phyloP scores from a whole-genome alignment of 192 early-diverging fungal genomes.

The Allomyces javanicus region DNA sequence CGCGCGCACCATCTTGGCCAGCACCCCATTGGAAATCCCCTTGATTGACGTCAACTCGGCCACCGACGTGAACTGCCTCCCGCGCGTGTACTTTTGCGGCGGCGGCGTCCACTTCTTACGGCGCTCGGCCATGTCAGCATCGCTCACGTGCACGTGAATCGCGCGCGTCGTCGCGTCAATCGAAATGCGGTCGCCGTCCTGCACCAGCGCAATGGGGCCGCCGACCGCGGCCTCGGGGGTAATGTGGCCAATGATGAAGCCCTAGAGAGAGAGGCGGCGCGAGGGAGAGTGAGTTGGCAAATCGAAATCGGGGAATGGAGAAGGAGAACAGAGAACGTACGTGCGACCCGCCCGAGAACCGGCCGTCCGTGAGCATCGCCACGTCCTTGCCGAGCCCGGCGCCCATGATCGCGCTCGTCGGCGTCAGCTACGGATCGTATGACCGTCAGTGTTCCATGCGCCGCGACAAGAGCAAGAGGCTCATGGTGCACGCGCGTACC shows the following conservation, averaged over 20 bases:
- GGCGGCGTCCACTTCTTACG: constrained; percentile 56
- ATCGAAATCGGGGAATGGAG: neutral
- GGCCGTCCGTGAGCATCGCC: constrained; percentile 90
- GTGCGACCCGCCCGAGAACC: constrained; percentile 96
- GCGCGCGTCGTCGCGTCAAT: constrained; percentile 68
- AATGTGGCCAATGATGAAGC: constrained; percentile 98
- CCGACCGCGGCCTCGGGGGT: constrained; percentile 94
- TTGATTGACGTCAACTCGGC: too few species aligned
- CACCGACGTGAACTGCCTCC: too few species aligned
- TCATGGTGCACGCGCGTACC: constrained; percentile 23
- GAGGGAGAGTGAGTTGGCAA: neutral
- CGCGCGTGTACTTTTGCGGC: constrained; percentile 65
- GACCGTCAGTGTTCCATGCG: neutral
- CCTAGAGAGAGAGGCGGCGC: constrained; percentile 16
- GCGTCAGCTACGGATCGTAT: constrained; percentile 34
- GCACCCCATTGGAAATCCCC: too few species aligned
- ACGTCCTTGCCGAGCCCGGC: constrained; percentile 95
- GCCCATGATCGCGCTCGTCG: constrained; percentile 95
- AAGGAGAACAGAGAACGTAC: constrained; percentile 17
- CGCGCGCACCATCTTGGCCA: too few species aligned
- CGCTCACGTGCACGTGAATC: constrained; percentile 49
- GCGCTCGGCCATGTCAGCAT: constrained; percentile 55
- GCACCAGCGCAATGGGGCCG: constrained; percentile 81
- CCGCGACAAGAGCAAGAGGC: neutral
- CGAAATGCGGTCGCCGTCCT: constrained; percentile 69